These are phyloP conservation scores for Leucocoprinus birnbaumii DNA, from an alignment of 768 basidiomycete species.

Conservation along the genomic window DNA sequence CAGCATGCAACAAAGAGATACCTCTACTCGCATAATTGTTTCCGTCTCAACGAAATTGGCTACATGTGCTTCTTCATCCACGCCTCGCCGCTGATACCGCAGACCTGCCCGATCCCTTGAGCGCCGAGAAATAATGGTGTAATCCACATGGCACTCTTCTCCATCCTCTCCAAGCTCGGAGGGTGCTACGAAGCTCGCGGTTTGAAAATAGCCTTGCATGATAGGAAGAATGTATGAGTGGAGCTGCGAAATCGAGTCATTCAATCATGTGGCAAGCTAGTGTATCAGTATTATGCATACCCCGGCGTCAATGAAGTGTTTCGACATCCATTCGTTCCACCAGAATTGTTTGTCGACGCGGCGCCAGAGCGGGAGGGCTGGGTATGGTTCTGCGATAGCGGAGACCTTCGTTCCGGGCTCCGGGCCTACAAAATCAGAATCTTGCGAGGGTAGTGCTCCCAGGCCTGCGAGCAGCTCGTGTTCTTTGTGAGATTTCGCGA, in stretches of 20 bases:
- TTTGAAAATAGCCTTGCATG: slow-evolving; percentile 91
- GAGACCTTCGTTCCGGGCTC: slow-evolving; percentile 38
- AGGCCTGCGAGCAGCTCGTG: slow-evolving; percentile 60
- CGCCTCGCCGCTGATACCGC: slow-evolving; percentile 90
- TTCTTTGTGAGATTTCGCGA: slow-evolving; percentile 53
- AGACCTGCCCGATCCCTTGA: slow-evolving; percentile 89
- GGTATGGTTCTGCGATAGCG: slow-evolving; percentile 65
- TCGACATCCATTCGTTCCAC: slow-evolving; percentile 92
- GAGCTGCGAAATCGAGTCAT: slow-evolving; percentile 37
- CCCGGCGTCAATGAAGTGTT: slow-evolving; percentile 84
- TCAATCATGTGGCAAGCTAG: not conserved
- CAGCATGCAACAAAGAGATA: slow-evolving; percentile 25
- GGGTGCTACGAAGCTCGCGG: slow-evolving; percentile 63
- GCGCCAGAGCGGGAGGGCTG: slow-evolving; percentile 86
- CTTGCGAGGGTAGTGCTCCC: slow-evolving; percentile 41
- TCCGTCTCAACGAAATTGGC: slow-evolving; percentile 98
- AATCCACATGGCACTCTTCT: slow-evolving; percentile 59
- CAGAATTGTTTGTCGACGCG: slow-evolving; percentile 89
- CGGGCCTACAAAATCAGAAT: slow-evolving; percentile 18
- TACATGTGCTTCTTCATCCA: slow-evolving; percentile 90
- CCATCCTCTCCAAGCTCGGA: slow-evolving; percentile 40
- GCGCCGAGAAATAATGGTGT: slow-evolving; percentile 81
- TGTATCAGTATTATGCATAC: slow-evolving; percentile 38
- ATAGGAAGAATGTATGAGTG: slow-evolving; percentile 88
- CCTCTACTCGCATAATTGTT: slow-evolving; percentile 81